Conservation (phyloP, 1,284 basidiomycete species). For the Tylopilus sp. region DNA sequence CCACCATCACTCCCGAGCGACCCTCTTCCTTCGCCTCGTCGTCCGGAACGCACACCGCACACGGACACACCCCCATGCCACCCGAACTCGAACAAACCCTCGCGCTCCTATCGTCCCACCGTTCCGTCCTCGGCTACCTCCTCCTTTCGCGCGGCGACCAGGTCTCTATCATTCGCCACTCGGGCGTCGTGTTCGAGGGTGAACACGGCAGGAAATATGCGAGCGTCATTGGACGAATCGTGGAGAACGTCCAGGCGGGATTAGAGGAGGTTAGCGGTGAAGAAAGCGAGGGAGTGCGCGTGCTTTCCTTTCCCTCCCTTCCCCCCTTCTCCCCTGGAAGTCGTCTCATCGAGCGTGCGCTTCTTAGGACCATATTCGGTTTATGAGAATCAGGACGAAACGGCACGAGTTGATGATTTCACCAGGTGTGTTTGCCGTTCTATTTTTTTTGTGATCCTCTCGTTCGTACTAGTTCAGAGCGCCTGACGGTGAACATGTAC, state of each 20-base stretch:
- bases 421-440: conserved; percentile 58
- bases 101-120: conserved; percentile 70
- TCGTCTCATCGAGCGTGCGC: neutral
- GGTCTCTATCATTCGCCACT: conserved; percentile 73
- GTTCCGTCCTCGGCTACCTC: conserved; percentile 85
- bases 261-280: conserved; percentile 67
- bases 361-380: conserved; percentile 83
- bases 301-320: too few relatives aligned
- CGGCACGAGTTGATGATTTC: conserved; percentile 93
- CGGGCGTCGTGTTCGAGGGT: conserved; percentile 84
- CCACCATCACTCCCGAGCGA: conserved; percentile 4
- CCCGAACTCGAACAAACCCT: conserved; percentile 79
- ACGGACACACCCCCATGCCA: conserved; percentile 40
- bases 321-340: neutral
- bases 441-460: neutral
- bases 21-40: conserved; percentile 7
- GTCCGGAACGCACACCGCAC: conserved; percentile 16
- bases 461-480: neutral
- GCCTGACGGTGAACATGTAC: neutral
- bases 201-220: conserved; percentile 82
- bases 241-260: conserved; percentile 70
- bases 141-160: conserved; percentile 68
- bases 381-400: conserved; percentile 88
- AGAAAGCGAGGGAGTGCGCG: conserved; percentile 51
- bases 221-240: conserved; percentile 70